Base-by-base conservation (phyloP, 371 early-diverging fungal genomes). In the Encephalitozoon hellem region DNA sequence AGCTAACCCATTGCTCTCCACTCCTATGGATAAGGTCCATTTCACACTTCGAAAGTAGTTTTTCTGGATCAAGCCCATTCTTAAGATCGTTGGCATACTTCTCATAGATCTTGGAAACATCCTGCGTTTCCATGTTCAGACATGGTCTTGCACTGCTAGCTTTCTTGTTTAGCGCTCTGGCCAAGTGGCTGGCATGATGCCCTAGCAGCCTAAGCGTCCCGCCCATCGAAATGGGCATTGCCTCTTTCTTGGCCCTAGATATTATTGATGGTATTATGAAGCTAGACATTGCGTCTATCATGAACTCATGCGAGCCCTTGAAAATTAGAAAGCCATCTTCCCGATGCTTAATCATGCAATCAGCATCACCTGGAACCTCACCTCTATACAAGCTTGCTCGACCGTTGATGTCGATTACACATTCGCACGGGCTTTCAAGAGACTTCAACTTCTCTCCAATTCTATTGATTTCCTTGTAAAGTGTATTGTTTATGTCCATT, bases 401-500 rank as follows among this genome's bases (percentile, higher is more conserved):
- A 2, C 49, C 49, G 18, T 47, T 18, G 8, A 4, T 2, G 21
- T 47, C 49, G 1, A 21, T 5, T 15, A 47, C 18, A 2, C 49
- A 47, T 47, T 47, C 2, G 15, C 18, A 21, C 4, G 18, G 4
- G 21, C 15, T 21, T 21, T 4, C 21, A 47, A 21, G 2, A 47
- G 49, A 47, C 21, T 47, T 47, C 49, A 59, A 34, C 28, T 34
- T 38, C 11, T 28, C 38, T 21, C 2, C 59, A 32, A 38, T 21
- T 34, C 18, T 34, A 21, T 38, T 11, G 3, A 59, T 59, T 15
- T 30, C 59, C 1, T 15, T 21, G 59, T 11, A 18, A 34, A 59
- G 38, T 34, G 59, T 6, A 59, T 59, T 59, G 59, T 59, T 59
- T 59, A 21, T 59, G 12, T 59, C 34, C 59, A 59, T 59, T 47